Conservation (phyloP, 2,329 filamentous ascomycete species). For the Amphichorda felina region DNA sequence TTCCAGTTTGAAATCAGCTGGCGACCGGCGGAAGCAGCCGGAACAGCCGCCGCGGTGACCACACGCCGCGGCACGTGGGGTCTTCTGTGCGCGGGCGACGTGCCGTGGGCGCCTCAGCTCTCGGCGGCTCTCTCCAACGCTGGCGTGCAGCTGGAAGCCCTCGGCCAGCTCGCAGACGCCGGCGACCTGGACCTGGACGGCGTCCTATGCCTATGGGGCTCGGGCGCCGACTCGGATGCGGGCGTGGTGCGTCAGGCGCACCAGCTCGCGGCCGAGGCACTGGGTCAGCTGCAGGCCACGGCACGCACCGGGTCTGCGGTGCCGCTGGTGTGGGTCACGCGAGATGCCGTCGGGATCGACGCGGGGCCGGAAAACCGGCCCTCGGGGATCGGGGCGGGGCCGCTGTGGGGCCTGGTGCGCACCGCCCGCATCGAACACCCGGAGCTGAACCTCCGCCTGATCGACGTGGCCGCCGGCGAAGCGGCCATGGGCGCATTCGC, state of each 20-base stretch:
- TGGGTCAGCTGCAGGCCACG: constrained; percentile 4
- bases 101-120: too few species aligned
- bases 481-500: background rate
- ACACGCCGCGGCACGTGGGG: too few species aligned
- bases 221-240: too few species aligned
- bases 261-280: constrained; percentile 2
- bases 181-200: too few species aligned
- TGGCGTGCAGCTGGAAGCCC: too few species aligned
- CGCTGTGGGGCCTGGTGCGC: constrained; percentile 9
- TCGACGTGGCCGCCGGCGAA: constrained; percentile 4
- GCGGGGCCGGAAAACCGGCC: background rate
- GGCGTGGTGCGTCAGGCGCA: too few species aligned
- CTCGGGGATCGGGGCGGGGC: constrained; percentile 3
- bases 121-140: too few species aligned
- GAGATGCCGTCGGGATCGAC: constrained; percentile 5
- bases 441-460: constrained; percentile 6
- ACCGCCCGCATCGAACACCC: constrained; percentile 8
- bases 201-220: constrained; percentile 6
- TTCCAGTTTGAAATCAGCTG: too few species aligned
- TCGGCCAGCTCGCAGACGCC: too few species aligned
- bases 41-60: too few species aligned
- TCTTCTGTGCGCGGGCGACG: too few species aligned
- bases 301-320: background rate
- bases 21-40: too few species aligned
- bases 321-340: constrained; percentile 10